These are phyloP conservation scores for Alloascoidea africana DNA, from an alignment of 805 yeast species.

Conservation along the genomic window DNA sequence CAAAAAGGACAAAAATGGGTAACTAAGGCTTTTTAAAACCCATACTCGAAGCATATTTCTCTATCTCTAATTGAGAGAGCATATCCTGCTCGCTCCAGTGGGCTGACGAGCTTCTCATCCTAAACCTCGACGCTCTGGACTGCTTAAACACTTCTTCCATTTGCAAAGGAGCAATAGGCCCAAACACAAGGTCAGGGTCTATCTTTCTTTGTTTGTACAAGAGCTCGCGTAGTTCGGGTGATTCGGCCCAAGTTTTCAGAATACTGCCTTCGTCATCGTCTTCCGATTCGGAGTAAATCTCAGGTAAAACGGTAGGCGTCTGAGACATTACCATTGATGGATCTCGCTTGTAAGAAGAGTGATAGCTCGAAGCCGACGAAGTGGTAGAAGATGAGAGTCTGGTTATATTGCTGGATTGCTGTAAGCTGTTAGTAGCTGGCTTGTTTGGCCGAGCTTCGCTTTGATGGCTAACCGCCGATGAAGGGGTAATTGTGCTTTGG, in stretches of 20 bases:
- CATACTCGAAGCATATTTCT: slow-evolving; percentile 30
- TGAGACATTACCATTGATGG: too few relatives aligned
- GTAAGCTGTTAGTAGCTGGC: too few relatives aligned
- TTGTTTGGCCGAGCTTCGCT: too few relatives aligned
- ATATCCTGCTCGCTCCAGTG: slow-evolving; percentile 32
- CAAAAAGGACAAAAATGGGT: too few relatives aligned
- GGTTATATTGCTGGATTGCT: too few relatives aligned
- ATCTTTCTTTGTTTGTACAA: slow-evolving; percentile 31
- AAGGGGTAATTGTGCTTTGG: too few relatives aligned
- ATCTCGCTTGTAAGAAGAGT: too few relatives aligned
- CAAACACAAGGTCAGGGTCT: slow-evolving; percentile 60
- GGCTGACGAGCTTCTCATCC: slow-evolving; percentile 40
- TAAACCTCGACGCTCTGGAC: slow-evolving; percentile 25
- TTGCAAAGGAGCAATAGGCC: slow-evolving; percentile 53
- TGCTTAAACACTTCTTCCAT: slow-evolving; percentile 48
- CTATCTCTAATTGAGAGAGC: slow-evolving; percentile 29
- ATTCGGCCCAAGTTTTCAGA: slow-evolving; percentile 45
- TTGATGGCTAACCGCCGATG: too few relatives aligned
- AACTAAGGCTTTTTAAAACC: too few relatives aligned
- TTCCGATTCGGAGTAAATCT: slow-evolving; percentile 24
- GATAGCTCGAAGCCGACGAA: too few relatives aligned
- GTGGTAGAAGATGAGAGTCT: too few relatives aligned
- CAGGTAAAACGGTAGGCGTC: slow-evolving; percentile 1
- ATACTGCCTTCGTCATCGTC: slow-evolving; percentile 34
- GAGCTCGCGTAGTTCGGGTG: slow-evolving; percentile 35